Base-by-base conservation (phyloP, 73 alveolate species). In the Paramecium sexaurelia region DNA sequence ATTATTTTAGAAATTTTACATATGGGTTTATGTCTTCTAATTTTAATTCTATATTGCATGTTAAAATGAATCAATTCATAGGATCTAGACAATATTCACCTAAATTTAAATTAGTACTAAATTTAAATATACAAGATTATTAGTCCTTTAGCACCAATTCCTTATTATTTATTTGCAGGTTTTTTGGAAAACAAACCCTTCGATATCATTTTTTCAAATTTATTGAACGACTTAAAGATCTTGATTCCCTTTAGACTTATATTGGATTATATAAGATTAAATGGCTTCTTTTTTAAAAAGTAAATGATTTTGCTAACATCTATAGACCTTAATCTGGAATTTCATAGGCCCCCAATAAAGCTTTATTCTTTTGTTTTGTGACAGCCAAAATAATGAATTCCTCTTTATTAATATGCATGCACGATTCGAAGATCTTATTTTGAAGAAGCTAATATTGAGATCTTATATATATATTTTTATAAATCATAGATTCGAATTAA, bases 151-250 rank as follows among this genome's bases (percentile, higher is more conserved):
- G 61, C 86, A 4, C 17, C 56, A 5, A 71, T 37, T 35, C 36
- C 86, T 27, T 71, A 71, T 71, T 71, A 71, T 32, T n/a, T 37
- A 1, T 36, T 71, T 33, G 86, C 86, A 3, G 56, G 57, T 10
- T 3, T 32, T 17, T 71, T 71, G 13, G 33, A 71, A 35, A 71
- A 71, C 15, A 71, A 40, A 17, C 61, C 61, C 11, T 11, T 71
- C 2, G 57, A 15, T 36, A 10, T 19, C 24, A 33, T 37, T 3
- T 19, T 37, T 11, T 19, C 17, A 27, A 9, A 71, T 27, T 71
- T 71, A 35, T 19, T 71, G 24, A 17, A 32, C 10, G 86, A 71
- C 35, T 37, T 71, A n/a, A 71, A 71, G 86, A 35, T 71, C 22
- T 19, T 71, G 15, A 35, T 71, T 11, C 86, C 61, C 2, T 9